These are phyloP conservation scores for Fraxinus velutina DNA, from an alignment of 305 asterid genomes.

Conservation along the genomic window DNA sequence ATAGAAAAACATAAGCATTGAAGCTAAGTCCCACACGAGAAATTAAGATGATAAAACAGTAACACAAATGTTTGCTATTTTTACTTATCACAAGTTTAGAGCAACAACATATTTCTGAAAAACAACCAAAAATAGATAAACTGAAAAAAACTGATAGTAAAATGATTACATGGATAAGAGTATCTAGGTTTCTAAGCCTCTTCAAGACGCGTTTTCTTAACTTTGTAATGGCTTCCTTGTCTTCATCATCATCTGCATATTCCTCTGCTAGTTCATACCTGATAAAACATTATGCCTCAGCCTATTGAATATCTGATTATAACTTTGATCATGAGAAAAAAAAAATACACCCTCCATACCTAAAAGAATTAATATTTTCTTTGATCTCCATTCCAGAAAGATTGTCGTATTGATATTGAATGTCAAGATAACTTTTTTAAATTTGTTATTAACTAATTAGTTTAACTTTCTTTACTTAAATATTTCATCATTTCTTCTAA, in stretches of 20 bases:
- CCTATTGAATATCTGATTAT: background rate
- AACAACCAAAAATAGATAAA: background rate
- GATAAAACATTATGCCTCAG: constrained; percentile 6
- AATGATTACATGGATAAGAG: constrained; percentile 42
- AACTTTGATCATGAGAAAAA: background rate
- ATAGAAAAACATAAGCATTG: background rate
- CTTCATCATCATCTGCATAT: constrained; percentile 68
- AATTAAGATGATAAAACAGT: background rate
- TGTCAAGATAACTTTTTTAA: background rate
- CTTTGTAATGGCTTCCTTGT: constrained; percentile 48
- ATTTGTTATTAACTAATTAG: background rate
- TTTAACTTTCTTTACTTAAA: background rate
- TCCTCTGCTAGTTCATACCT: constrained; percentile 64
- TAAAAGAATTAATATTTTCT: background rate
- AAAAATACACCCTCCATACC: background rate
- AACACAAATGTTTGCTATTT: background rate
- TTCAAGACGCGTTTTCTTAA: constrained; percentile 60
- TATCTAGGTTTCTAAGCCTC: constrained; percentile 46
- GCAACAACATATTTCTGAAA: background rate
- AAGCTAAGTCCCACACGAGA: background rate
- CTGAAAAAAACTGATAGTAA: background rate
- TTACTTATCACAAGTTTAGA: background rate
- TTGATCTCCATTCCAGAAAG: background rate
- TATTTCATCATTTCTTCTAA: background rate
- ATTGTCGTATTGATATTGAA: background rate